phyloP scores from a whole-genome alignment of 768 basidiomycete species.

The Termitomyces sp. region DNA sequence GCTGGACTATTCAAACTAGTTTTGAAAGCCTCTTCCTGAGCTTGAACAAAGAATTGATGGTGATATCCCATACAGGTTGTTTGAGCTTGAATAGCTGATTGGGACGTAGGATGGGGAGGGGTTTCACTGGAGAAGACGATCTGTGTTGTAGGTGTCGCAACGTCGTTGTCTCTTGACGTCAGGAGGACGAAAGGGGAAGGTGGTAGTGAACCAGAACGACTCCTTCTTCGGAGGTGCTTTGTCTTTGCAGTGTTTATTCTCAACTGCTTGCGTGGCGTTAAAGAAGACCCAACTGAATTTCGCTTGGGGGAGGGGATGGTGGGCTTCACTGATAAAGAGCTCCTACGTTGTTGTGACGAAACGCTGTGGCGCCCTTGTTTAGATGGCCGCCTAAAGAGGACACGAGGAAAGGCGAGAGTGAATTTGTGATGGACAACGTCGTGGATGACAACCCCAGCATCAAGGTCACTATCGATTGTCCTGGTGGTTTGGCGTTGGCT shows the following conservation, averaged over 20 bases:
- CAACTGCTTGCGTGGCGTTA: neutral
- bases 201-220: constrained; percentile 5
- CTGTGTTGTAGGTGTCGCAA: neutral
- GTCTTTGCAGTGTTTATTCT: neutral
- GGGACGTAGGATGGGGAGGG: neutral
- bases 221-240: neutral
- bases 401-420: constrained; percentile 8
- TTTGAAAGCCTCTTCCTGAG: constrained; percentile 1
- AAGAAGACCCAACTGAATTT: neutral
- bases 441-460: neutral
- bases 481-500: neutral
- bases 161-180: neutral
- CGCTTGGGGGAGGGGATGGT: neutral
- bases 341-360: neutral
- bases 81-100: neutral
- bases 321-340: neutral
- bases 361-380: neutral
- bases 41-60: constrained; percentile 18
- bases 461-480: neutral
- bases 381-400: constrained; percentile 5
- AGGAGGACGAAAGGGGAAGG: constrained; percentile 10
- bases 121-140: neutral
- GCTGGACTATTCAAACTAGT: neutral
- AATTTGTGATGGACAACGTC: constrained; percentile 3
- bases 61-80: constrained; percentile 16